A percentile compares a stretch with the other conserved stretches of the same genome.
Evolutionary conservation across 345 rosid species (phyloP).

Genomic region (Kandelia obovata): DNA sequence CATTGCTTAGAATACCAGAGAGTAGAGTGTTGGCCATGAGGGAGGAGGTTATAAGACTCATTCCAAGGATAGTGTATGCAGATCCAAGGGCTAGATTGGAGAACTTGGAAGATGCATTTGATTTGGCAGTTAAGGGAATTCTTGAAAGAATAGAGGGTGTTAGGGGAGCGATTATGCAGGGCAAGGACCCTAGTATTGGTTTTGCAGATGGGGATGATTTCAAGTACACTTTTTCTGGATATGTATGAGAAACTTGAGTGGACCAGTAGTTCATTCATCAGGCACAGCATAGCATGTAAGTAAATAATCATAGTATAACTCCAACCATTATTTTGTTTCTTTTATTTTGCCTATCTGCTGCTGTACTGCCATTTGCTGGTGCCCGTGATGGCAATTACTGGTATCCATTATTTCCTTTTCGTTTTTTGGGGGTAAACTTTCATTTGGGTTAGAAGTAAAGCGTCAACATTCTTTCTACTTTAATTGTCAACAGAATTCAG

Average conservation of each 20-base stretch:
- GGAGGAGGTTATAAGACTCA: conserved; percentile 21
- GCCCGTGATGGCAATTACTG: too few relatives aligned
- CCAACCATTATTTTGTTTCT: too few relatives aligned
- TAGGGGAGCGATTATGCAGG: conserved; percentile 13
- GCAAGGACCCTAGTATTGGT: conserved; percentile 28
- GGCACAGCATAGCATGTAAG: not conserved
- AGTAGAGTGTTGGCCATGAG: conserved; percentile 18
- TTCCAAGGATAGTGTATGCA: conserved; percentile 26
- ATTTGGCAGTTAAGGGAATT: conserved; percentile 29
- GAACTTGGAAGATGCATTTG: conserved; percentile 26
- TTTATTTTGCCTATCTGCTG: too few relatives aligned
- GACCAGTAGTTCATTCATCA: not conserved
- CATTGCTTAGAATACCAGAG: conserved; percentile 11
- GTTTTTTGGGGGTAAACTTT: too few relatives aligned
- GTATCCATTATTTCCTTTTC: too few relatives aligned
- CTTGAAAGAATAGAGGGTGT: conserved; percentile 24
- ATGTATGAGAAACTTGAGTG: conserved; percentile 13
- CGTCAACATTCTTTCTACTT: too few relatives aligned
- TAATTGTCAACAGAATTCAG: too few relatives aligned
- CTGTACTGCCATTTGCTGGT: too few relatives aligned
- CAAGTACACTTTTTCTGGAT: conserved; percentile 23
- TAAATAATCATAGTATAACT: not conserved
- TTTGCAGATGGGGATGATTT: conserved; percentile 30
- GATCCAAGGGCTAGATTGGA: conserved; percentile 21
- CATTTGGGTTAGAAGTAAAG: too few relatives aligned